Evolutionary conservation across 352 stramenopile genomes (phyloP).

Genomic region (Stephanocyclus meneghinianus): DNA sequence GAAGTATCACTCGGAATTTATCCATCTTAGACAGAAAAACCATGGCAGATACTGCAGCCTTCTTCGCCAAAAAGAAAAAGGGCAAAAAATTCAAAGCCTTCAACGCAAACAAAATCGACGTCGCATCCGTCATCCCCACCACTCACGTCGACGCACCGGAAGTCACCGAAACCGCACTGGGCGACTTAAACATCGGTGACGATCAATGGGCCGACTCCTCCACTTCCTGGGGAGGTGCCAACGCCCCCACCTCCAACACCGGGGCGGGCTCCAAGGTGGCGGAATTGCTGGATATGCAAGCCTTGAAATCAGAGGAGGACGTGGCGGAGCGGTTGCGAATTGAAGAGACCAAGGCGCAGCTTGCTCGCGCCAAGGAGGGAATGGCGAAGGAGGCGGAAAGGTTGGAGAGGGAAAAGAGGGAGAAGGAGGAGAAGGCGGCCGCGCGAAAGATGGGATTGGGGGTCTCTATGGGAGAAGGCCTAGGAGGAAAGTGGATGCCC

Average conservation of each 20-base stretch:
- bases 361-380: conserved; percentile 75
- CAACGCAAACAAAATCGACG: conserved; percentile 84
- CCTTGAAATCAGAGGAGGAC: conserved; percentile 70
- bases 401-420: conserved; percentile 71
- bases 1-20: no score
- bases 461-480: conserved; percentile 23
- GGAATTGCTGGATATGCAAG: conserved; percentile 79
- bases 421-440: conserved; percentile 57
- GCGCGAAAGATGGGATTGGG: background rate
- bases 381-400: conserved; percentile 80
- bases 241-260: background rate
- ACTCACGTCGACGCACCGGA: conserved; percentile 80
- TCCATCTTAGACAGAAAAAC: background rate
- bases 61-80: conserved; percentile 75
- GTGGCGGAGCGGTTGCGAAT: conserved; percentile 79
- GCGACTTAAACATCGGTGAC: conserved; percentile 14
- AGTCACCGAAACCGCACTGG: conserved; percentile 50
- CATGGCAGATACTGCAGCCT: conserved; percentile 75
- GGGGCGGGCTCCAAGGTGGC: conserved; percentile 50
- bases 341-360: conserved; percentile 79
- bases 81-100: conserved; percentile 83
- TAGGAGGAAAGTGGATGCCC: conserved; percentile 67
- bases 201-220: conserved; percentile 43
- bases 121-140: conserved; percentile 53
- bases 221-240: background rate